Conservation (phyloP, 805 yeast genomes). For the Wickerhamomyces kurtzmanii region DNA sequence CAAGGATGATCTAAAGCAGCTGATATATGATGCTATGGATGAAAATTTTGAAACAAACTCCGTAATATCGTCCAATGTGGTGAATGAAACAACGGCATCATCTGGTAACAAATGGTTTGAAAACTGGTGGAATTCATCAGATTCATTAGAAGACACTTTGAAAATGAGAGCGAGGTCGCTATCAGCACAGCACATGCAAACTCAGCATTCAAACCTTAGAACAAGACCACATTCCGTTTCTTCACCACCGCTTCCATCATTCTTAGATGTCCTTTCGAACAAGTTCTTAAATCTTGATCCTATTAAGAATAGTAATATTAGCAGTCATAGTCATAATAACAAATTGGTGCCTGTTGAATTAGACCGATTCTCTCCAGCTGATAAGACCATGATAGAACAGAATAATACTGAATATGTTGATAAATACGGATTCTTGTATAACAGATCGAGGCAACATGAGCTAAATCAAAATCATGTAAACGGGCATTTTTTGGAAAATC, state of each 20-base stretch:
- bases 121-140: not conserved
- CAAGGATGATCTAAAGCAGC: conserved; percentile 15
- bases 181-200: too few relatives aligned
- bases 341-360: conserved; percentile 30
- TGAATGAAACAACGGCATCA: not conserved
- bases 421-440: conserved; percentile 38
- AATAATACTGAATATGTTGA: conserved; percentile 23
- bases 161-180: conserved; percentile 1
- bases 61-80: not conserved
- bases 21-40: conserved; percentile 22
- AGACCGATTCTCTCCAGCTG: conserved; percentile 21
- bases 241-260: conserved; percentile 7
- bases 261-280: conserved; percentile 9
- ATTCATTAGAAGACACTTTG: too few relatives aligned
- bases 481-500: not conserved
- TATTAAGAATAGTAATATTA: conserved; percentile 4
- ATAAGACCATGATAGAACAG: conserved; percentile 3
- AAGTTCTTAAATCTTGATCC: conserved; percentile 11
- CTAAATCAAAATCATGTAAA: not conserved
- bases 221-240: conserved; percentile 13
- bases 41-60: conserved; percentile 9
- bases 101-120: not conserved
- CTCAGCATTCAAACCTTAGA: conserved; percentile 5
- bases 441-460: conserved; percentile 12
- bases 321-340: not conserved